phyloP scores from a whole-genome alignment of 2,329 filamentous ascomycete genomes.

The Penicillium digitatum region DNA sequence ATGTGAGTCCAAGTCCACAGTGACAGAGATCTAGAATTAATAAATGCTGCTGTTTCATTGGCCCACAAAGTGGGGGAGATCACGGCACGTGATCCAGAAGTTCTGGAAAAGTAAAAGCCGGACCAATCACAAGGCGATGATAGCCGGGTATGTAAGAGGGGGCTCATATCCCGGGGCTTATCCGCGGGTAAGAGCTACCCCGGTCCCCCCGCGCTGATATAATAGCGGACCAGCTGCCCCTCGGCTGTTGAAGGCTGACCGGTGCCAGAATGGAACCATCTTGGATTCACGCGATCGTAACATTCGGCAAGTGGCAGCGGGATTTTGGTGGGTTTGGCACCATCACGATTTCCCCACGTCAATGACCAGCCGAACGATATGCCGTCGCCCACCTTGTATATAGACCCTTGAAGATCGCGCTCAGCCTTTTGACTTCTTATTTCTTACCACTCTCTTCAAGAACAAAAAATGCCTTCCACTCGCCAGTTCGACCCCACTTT shows the following conservation, averaged over 20 bases:
- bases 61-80: not conserved
- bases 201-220: constrained; percentile 3
- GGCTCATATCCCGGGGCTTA: not conserved
- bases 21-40: not conserved
- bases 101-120: not conserved
- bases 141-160: not conserved
- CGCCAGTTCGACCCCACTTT: constrained; percentile 63
- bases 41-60: not conserved
- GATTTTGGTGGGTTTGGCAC: constrained; percentile 3
- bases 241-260: constrained; percentile 8
- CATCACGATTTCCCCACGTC: constrained; percentile 32
- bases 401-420: constrained; percentile 13
- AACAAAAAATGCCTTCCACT: constrained; percentile 20
- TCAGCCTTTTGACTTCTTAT: not conserved
- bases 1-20: not conserved
- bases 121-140: constrained; percentile 1
- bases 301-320: constrained; percentile 9
- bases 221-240: constrained; percentile 4
- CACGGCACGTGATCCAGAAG: not conserved
- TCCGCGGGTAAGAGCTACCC: constrained; percentile 10
- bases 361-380: constrained; percentile 22
- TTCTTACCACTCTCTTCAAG: not conserved
- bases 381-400: constrained; percentile 21
- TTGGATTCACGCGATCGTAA: not conserved
- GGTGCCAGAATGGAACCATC: constrained; percentile 1